Conservation (phyloP, 331 rosid genomes). For the Quercus tomentella region DNA sequence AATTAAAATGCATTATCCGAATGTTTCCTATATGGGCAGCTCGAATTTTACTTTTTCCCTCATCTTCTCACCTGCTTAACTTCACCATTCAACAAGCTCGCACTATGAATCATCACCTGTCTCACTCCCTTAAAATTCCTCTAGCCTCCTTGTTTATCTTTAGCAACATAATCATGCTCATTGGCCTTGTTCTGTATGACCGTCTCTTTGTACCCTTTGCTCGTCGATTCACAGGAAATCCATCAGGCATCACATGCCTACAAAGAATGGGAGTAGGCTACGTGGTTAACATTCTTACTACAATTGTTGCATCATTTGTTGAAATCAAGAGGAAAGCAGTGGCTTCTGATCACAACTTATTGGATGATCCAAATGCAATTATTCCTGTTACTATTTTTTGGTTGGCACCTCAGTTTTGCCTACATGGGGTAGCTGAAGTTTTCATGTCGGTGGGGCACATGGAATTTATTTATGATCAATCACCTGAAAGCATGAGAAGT, state of each 20-base stretch:
- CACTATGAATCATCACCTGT: conserved; percentile 60
- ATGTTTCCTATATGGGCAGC: conserved; percentile 81
- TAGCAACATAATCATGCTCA: conserved; percentile 50
- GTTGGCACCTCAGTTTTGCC: conserved; percentile 65
- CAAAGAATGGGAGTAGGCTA: conserved; percentile 82
- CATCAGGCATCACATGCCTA: conserved; percentile 68
- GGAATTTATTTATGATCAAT: conserved; percentile 75
- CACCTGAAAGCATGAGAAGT: conserved; percentile 81
- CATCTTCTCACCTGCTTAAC: conserved; percentile 59
- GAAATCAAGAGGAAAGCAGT: conserved; percentile 57
- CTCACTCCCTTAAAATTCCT: conserved; percentile 54
- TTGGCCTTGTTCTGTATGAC: conserved; percentile 59
- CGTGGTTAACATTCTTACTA: conserved; percentile 45
- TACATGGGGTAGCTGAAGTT: conserved; percentile 60
- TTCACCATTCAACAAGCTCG: conserved; percentile 74
- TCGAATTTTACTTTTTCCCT: conserved; percentile 41
- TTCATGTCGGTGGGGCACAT: conserved; percentile 77
- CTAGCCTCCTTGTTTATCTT: conserved; percentile 65
- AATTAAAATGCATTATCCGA: conserved; percentile 62
- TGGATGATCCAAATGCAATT: conserved; percentile 50
- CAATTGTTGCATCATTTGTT: conserved; percentile 41
- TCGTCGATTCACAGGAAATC: conserved; percentile 47
- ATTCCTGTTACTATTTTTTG: conserved; percentile 71
- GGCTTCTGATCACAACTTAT: conserved; percentile 39
- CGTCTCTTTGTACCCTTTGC: conserved; percentile 60